Evolutionary conservation across 2,329 filamentous ascomycete species (phyloP).

Genomic region (Fusarium oligoseptatum): DNA sequence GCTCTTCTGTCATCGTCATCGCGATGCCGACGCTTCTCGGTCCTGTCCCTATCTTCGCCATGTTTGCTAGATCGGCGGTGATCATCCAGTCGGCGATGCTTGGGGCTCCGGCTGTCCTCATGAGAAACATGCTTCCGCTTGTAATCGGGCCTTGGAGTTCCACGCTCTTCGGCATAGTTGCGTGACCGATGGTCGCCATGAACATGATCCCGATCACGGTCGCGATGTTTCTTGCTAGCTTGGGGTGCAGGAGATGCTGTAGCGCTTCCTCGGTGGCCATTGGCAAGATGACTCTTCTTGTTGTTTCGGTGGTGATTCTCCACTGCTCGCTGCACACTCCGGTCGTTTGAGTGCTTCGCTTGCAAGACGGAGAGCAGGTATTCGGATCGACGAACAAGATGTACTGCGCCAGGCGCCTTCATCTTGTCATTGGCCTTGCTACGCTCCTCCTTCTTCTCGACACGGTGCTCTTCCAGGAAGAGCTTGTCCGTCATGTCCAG

Average conservation of each 20-base stretch:
- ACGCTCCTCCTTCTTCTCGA: slow-evolving; percentile 96
- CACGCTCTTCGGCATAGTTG: slow-evolving; percentile 65
- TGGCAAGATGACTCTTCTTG: slow-evolving; percentile 75
- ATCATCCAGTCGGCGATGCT: slow-evolving; percentile 59
- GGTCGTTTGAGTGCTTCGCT: slow-evolving; percentile 83
- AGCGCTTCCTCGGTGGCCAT: slow-evolving; percentile 72
- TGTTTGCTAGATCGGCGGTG: slow-evolving; percentile 54
- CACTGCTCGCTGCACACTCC: slow-evolving; percentile 80
- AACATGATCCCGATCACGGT: slow-evolving; percentile 61
- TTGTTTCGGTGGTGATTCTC: slow-evolving; percentile 97
- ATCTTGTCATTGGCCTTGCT: slow-evolving; percentile 81
- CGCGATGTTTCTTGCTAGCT: slow-evolving; percentile 58
- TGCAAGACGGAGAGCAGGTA: slow-evolving; percentile 96
- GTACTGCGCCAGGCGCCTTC: slow-evolving; percentile 96
- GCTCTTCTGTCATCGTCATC: slow-evolving; percentile 42
- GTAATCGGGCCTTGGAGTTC: slow-evolving; percentile 64
- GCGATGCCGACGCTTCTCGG: slow-evolving; percentile 42
- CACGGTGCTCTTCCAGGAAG: slow-evolving; percentile 97
- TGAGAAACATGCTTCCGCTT: slow-evolving; percentile 73
- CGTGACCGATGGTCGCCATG: slow-evolving; percentile 64
- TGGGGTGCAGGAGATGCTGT: slow-evolving; percentile 80
- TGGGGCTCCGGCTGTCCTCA: slow-evolving; percentile 59
- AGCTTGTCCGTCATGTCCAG: slow-evolving; percentile 90
- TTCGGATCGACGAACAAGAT: slow-evolving; percentile 93
- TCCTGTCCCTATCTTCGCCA: slow-evolving; percentile 54